Conservation (phyloP, 148 eudicot species). For the Polygonum maritimum region DNA sequence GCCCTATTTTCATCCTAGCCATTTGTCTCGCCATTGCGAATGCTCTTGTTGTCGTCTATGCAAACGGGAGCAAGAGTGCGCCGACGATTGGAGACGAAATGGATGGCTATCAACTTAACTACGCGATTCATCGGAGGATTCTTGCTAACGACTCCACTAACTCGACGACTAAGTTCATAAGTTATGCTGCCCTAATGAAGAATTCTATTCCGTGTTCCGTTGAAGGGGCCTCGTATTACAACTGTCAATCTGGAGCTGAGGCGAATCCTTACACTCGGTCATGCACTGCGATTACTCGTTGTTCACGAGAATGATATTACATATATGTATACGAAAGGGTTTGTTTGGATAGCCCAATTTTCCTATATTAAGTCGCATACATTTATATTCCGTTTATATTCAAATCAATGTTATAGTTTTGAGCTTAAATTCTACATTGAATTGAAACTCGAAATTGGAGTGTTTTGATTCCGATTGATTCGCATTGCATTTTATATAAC, state of each 20-base stretch:
- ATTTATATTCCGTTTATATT: too few relatives aligned
- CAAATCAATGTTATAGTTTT: not conserved
- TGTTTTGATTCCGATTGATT: not conserved
- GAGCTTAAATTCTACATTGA: not conserved
- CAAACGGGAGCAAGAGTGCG: not conserved
- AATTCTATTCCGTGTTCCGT: not conserved
- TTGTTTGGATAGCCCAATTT: too few relatives aligned
- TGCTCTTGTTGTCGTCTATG: not conserved
- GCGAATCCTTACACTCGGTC: conserved; percentile 10
- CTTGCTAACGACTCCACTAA: not conserved
- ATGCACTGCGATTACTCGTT: not conserved
- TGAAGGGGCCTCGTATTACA: not conserved
- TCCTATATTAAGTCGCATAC: too few relatives aligned
- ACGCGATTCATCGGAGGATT: not conserved
- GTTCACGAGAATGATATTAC: not conserved
- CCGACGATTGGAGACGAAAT: not conserved
- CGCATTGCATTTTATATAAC: not conserved
- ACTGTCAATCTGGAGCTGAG: not conserved
- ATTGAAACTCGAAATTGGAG: not conserved
- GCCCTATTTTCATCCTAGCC: not conserved
- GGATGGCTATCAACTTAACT: not conserved
- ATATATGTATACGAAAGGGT: not conserved
- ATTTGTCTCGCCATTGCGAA: not conserved
- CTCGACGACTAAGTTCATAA: not conserved
- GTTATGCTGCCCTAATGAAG: not conserved